These are phyloP conservation scores for Linderniella brevidens DNA, from an alignment of 257 asterid species.

Conservation along the genomic window DNA sequence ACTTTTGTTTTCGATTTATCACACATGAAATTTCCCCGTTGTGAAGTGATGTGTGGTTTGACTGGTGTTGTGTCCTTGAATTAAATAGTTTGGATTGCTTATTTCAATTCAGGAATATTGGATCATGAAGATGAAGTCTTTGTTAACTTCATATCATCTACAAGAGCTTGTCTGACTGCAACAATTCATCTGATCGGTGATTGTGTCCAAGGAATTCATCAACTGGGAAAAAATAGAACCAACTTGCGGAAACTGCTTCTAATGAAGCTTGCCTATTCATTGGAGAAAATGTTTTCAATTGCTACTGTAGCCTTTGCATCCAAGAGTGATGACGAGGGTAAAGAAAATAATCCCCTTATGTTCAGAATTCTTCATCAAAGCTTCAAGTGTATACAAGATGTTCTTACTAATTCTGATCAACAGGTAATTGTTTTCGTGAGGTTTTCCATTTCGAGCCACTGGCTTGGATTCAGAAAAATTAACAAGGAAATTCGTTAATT, in stretches of 20 bases:
- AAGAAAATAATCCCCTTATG: conserved; percentile 32
- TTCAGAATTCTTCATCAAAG: conserved; percentile 35
- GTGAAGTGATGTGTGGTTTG: background rate
- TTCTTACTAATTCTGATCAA: conserved; percentile 46
- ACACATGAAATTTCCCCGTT: too few relatives aligned
- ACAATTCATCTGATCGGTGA: conserved; percentile 34
- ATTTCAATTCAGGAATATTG: conserved; percentile 37
- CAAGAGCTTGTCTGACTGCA: conserved; percentile 59
- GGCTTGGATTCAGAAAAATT: too few relatives aligned
- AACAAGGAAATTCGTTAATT: background rate
- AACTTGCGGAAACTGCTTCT: conserved; percentile 43
- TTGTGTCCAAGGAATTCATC: conserved; percentile 57
- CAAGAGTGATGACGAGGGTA: conserved; percentile 25
- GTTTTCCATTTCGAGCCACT: too few relatives aligned
- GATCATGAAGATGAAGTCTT: conserved; percentile 31
- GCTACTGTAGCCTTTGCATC: conserved; percentile 45
- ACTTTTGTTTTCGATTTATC: too few relatives aligned
- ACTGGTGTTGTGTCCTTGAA: conserved; percentile 9
- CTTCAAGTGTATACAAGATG: conserved; percentile 35
- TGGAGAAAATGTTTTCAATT: conserved; percentile 45
- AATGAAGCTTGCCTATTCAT: conserved; percentile 60
- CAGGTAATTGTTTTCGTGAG: conserved; percentile 33
- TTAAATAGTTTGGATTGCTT: conserved; percentile 9
- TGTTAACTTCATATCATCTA: conserved; percentile 28
- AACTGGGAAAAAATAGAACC: conserved; percentile 42